Conservation (phyloP, 805 yeast species). For the Cephaloascus fragrans region DNA sequence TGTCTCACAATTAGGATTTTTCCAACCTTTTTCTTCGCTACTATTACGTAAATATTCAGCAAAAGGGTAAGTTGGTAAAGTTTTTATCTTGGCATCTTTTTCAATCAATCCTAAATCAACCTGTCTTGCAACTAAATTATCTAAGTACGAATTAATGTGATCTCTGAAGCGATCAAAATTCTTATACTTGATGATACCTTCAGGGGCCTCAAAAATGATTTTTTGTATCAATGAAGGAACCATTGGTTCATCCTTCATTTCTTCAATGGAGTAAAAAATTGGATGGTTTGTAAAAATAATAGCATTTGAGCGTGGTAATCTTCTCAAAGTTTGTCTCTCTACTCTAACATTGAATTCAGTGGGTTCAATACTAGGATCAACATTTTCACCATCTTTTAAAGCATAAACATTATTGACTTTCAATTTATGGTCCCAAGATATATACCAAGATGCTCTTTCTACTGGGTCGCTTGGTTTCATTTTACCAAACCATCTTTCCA, state of each 20-base stretch:
- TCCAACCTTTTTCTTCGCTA: slow-evolving; percentile 32
- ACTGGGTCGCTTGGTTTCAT: slow-evolving; percentile 55
- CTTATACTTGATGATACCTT: slow-evolving; percentile 54
- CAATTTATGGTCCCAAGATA: slow-evolving; percentile 64
- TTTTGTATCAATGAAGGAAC: slow-evolving; percentile 58
- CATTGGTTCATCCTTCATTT: slow-evolving; percentile 73
- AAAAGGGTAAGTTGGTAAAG: slow-evolving; percentile 55
- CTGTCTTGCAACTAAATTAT: slow-evolving; percentile 48
- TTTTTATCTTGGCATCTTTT: slow-evolving; percentile 47
- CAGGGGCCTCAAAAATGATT: slow-evolving; percentile 58
- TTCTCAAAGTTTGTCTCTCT: slow-evolving; percentile 62
- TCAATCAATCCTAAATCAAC: slow-evolving; percentile 42
- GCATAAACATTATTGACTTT: slow-evolving; percentile 48
- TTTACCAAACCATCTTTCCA: slow-evolving; percentile 65
- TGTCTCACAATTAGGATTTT: slow-evolving; percentile 14
- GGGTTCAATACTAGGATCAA: slow-evolving; percentile 33
- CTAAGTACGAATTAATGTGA: slow-evolving; percentile 49
- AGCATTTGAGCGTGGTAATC: slow-evolving; percentile 55
- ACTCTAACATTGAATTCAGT: slow-evolving; percentile 57
- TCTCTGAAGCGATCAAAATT: slow-evolving; percentile 49
- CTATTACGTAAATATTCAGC: slow-evolving; percentile 37
- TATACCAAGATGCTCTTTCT: slow-evolving; percentile 69
- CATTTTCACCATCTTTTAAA: slow-evolving; percentile 31
- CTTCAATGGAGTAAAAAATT: slow-evolving; percentile 68
- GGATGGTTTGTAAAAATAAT: slow-evolving; percentile 72